Evolutionary conservation across 1,284 basidiomycete species (phyloP), one percentile per base, ranked within the genome.

Genomic region (Ceratobasidium sp.): DNA sequence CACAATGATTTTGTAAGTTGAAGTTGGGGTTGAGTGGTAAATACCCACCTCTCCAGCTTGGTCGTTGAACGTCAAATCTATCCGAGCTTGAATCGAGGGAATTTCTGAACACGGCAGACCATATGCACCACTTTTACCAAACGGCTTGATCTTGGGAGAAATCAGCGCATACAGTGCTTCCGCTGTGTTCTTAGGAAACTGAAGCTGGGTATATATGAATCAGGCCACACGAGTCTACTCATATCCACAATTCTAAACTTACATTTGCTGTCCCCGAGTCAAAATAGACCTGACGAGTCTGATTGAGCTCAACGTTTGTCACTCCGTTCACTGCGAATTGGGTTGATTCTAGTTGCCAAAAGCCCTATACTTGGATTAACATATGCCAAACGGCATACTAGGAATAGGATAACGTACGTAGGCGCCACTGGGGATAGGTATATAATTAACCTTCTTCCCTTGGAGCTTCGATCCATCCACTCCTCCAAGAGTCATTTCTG

Each of bases 201-300:
- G 59, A 23, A 64, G 46, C 59, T 62, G n/a, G n/a, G n/a, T n/a
- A n/a, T n/a, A n/a, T n/a, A n/a, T n/a, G n/a, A n/a, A n/a, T n/a
- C n/a, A n/a, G n/a, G n/a, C n/a, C n/a, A n/a, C n/a, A n/a, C n/a
- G 54, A 46, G 42, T 30, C 46, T 47, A 19, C 16, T 25, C 11
- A 33, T 25, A 1, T 36, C 52, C 4, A 36, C 5, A 6, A 21
- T 7, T n/a, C 11, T 16, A 84, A n/a, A 82, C n/a, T 74, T 41
- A 84, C 74, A 72, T 84, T 85, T 71, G 81, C 83, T 13, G 83
- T 85, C 46, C 84, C 84, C 67, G 81, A 82, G 74, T 85, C 84
- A 72, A 85, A 85, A 67, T 85, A 83, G 73, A 85, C 78, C 41
- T 72, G 79, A 33, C 82, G 80, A 44, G 73, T 71, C 23, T 75